A percentile compares a stretch with the other conserved stretches of the same genome.
Conservation (phyloP, 345 rosid genomes). For the Sonneratia caseolaris region DNA sequence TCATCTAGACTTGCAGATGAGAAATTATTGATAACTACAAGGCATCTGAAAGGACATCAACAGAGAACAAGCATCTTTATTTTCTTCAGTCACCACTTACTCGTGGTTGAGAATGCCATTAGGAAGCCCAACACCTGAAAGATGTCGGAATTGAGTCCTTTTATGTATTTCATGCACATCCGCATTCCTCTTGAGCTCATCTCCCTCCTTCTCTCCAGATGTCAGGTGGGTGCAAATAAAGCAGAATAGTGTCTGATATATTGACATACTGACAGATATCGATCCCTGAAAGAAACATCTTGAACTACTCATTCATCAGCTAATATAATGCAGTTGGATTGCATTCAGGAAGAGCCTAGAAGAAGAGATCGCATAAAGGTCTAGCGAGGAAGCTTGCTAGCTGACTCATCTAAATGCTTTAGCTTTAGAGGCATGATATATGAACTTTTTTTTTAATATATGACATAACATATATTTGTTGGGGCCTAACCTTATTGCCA, state of each 20-base stretch:
- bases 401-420: background rate
- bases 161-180: slow-evolving; percentile 81
- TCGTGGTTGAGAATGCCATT: slow-evolving; percentile 66
- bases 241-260: slow-evolving; percentile 79
- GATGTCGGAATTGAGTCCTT: slow-evolving; percentile 62
- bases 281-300: slow-evolving; percentile 57
- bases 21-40: background rate
- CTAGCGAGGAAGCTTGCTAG: background rate
- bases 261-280: slow-evolving; percentile 85
- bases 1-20: slow-evolving; percentile 3
- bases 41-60: background rate
- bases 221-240: slow-evolving; percentile 79
- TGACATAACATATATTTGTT: no score
- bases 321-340: background rate
- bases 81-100: slow-evolving; percentile 30
- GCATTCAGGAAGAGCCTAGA: background rate
- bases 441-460: no score
- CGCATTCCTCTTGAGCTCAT: slow-evolving; percentile 73
- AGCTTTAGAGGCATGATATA: background rate
- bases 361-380: background rate
- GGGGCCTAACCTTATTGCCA: slow-evolving; percentile 74
- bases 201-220: slow-evolving; percentile 88
- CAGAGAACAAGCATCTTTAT: background rate
- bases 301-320: background rate
- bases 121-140: slow-evolving; percentile 55